Percentiles rank a stretch among this genome's conserved stretches.
phyloP scores from a whole-genome alignment of 768 basidiomycete genomes.

The Lactarius hengduanensis region DNA sequence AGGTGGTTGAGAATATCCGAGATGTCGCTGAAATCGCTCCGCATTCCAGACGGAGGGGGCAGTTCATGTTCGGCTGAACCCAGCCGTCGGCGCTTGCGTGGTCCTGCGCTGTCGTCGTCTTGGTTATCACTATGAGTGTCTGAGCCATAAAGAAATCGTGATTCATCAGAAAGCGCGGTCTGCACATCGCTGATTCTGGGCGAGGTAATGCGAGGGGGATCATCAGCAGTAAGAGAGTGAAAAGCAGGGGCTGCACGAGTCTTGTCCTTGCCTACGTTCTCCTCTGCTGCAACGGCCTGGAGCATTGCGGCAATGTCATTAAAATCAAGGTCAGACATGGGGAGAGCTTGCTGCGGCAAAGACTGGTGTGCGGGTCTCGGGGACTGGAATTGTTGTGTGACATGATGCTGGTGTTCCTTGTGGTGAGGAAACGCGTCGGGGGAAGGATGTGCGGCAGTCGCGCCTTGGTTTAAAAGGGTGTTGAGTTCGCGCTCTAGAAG shows the following conservation, averaged over 20 bases:
- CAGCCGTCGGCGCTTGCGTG: slow-evolving; percentile 30
- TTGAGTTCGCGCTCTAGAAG: slow-evolving; percentile 71
- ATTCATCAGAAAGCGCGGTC: slow-evolving; percentile 31
- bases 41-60: slow-evolving; percentile 46
- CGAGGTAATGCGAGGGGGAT: slow-evolving; percentile 32
- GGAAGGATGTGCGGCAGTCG: slow-evolving; percentile 64
- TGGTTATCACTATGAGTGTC: slow-evolving; percentile 38
- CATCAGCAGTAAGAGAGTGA: slow-evolving; percentile 68
- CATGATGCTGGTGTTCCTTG: slow-evolving; percentile 18
- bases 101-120: slow-evolving; percentile 24
- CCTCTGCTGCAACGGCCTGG: slow-evolving; percentile 53
- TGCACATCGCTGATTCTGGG: slow-evolving; percentile 19
- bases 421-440: slow-evolving; percentile 33
- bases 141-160: slow-evolving; percentile 39
- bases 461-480: slow-evolving; percentile 70
- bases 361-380: slow-evolving; percentile 17
- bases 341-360: slow-evolving; percentile 10
- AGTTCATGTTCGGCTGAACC: slow-evolving; percentile 36
- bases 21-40: slow-evolving; percentile 71
- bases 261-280: slow-evolving; percentile 46
- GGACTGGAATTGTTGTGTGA: slow-evolving; percentile 25
- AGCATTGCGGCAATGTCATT: slow-evolving; percentile 74
- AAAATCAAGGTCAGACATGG: slow-evolving; percentile 47
- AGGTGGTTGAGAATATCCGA: slow-evolving; percentile 76
- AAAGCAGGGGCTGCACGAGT: slow-evolving; percentile 77